Evolutionary conservation across 805 yeast genomes (phyloP).

Genomic region (Cyberlindnera xylosilytica): DNA sequence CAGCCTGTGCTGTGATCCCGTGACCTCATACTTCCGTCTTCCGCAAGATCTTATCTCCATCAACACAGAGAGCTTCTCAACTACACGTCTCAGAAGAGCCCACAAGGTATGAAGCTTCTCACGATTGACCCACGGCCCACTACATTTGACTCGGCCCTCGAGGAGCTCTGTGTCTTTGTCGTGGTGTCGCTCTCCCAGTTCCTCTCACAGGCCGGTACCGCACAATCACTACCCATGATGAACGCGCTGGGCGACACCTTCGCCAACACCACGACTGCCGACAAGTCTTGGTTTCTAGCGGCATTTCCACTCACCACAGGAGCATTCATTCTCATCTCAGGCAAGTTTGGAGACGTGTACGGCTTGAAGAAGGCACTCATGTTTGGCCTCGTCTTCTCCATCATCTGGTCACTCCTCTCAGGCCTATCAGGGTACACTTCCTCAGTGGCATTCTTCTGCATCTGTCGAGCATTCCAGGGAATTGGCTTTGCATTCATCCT

Average conservation of each 20-base stretch:
- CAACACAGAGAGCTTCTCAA: no score
- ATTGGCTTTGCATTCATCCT: constrained; percentile 54
- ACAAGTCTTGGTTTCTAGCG: constrained; percentile 64
- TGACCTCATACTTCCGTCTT: no score
- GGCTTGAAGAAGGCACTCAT: constrained; percentile 57
- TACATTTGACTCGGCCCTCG: no score
- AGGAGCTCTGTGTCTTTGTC: no score
- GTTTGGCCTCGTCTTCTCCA: constrained; percentile 52
- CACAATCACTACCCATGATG: constrained; percentile 37
- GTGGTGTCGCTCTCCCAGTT: no score
- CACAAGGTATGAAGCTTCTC: no score
- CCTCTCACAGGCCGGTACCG: constrained; percentile 38
- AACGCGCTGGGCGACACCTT: constrained; percentile 33
- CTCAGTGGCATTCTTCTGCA: constrained; percentile 46
- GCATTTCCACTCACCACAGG: constrained; percentile 71
- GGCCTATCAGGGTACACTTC: constrained; percentile 55
- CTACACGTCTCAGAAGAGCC: no score
- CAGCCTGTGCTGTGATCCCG: no score
- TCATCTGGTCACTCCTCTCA: constrained; percentile 56
- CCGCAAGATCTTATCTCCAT: no score
- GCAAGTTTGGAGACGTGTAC: constrained; percentile 68
- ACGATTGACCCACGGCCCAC: no score
- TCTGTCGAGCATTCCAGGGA: constrained; percentile 60
- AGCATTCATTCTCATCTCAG: constrained; percentile 65
- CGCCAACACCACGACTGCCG: constrained; percentile 25